Evolutionary conservation across 2,329 filamentous ascomycete genomes (phyloP).

Genomic region (Trichoderma sp.): DNA sequence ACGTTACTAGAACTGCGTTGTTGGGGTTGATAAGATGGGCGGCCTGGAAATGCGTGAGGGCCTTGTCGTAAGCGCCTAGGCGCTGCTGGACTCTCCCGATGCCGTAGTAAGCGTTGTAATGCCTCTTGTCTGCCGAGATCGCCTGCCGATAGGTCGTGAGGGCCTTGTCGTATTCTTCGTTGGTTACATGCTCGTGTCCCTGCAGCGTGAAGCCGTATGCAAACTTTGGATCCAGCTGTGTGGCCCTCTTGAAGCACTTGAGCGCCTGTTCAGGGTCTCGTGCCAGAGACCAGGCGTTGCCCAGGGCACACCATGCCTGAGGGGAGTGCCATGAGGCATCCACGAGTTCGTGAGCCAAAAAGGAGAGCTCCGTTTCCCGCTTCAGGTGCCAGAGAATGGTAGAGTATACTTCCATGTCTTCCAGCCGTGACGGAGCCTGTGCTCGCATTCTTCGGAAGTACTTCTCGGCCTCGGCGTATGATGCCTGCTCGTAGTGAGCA

Average conservation of each 20-base stretch:
- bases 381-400: slow-evolving; percentile 99
- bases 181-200: slow-evolving; percentile 92
- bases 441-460: slow-evolving; percentile 79
- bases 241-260: slow-evolving; percentile 91
- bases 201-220: slow-evolving; percentile 96
- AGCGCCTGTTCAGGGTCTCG: slow-evolving; percentile 94
- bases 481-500: slow-evolving; percentile 86
- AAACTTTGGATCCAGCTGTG: slow-evolving; percentile 85
- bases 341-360: slow-evolving; percentile 85
- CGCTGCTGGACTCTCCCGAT: slow-evolving; percentile 82
- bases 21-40: slow-evolving; percentile 89
- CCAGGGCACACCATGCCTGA: slow-evolving; percentile 93
- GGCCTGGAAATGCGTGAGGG: slow-evolving; percentile 86
- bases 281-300: slow-evolving; percentile 91
- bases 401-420: slow-evolving; percentile 98
- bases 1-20: slow-evolving; percentile 89
- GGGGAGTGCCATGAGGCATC: slow-evolving; percentile 87
- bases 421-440: slow-evolving; percentile 76
- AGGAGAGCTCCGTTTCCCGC: slow-evolving; percentile 86
- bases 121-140: slow-evolving; percentile 80
- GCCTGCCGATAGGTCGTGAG: slow-evolving; percentile 83
- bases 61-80: slow-evolving; percentile 86
- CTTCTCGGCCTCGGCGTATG: slow-evolving; percentile 83
- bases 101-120: slow-evolving; percentile 99
- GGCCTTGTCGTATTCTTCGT: slow-evolving; percentile 97